A percentile compares a stretch with the other conserved stretches of the same genome.
phyloP scores from a whole-genome alignment of 352 stramenopile species.

The Phytophthora colocasiae region DNA sequence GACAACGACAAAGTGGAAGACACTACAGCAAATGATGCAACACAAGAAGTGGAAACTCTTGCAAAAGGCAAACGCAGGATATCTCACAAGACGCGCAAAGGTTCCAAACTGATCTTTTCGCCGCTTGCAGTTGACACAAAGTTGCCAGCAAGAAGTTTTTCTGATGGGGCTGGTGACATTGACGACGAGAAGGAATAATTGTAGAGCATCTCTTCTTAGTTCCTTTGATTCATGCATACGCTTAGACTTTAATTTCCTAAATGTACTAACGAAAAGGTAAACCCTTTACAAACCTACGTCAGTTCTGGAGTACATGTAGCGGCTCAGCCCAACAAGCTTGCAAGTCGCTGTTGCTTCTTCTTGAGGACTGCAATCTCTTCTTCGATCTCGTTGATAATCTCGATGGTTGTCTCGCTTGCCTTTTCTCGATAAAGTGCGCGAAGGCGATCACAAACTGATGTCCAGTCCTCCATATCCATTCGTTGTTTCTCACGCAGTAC shows the following conservation, averaged over 20 bases:
- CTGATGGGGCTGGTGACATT: slow-evolving; percentile 14
- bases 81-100: slow-evolving; percentile 34
- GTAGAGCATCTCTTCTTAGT: too few relatives aligned
- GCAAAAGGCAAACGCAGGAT: slow-evolving; percentile 33
- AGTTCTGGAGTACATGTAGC: background rate
- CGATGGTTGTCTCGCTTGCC: slow-evolving; percentile 27
- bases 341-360: slow-evolving; percentile 46
- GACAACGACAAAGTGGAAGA: slow-evolving; percentile 21
- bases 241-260: background rate
- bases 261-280: background rate
- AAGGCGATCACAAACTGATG: slow-evolving; percentile 43
- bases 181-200: slow-evolving; percentile 14
- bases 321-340: slow-evolving; percentile 26
- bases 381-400: slow-evolving; percentile 37
- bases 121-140: slow-evolving; percentile 43
- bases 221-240: too few relatives aligned
- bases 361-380: slow-evolving; percentile 46
- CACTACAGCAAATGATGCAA: slow-evolving; percentile 3
- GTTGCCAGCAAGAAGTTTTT: slow-evolving; percentile 19
- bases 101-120: slow-evolving; percentile 53
- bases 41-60: slow-evolving; percentile 6
- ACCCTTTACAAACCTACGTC: background rate
- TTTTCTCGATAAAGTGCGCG: slow-evolving; percentile 40
- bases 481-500: slow-evolving; percentile 35
- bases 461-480: slow-evolving; percentile 46